phyloP scores from a whole-genome alignment of 2,329 filamentous ascomycete genomes.

The Fusarium sp. region DNA sequence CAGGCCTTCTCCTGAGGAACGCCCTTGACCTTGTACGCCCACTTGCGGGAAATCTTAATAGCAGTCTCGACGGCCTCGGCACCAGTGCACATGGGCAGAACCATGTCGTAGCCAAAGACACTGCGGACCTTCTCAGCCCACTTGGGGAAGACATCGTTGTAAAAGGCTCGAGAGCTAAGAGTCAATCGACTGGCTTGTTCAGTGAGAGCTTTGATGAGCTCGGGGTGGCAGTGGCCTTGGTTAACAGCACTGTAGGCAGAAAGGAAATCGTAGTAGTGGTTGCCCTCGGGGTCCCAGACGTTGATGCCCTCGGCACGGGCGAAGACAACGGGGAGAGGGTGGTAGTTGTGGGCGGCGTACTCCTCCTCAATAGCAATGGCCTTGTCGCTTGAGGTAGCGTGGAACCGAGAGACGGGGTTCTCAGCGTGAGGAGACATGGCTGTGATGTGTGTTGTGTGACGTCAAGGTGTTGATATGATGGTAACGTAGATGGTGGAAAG shows the following conservation, averaged over 20 bases:
- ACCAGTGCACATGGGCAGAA: slow-evolving; percentile 40
- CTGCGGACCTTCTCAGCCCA: slow-evolving; percentile 42
- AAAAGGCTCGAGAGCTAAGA: slow-evolving; percentile 40
- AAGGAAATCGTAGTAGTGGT: slow-evolving; percentile 96
- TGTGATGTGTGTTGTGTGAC: background rate
- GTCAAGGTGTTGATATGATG: slow-evolving; percentile 16
- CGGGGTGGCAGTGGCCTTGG: slow-evolving; percentile 70
- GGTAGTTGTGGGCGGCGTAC: slow-evolving; percentile 98
- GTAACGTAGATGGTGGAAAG: background rate
- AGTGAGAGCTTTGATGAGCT: slow-evolving; percentile 88
- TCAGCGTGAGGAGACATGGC: slow-evolving; percentile 72
- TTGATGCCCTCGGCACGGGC: slow-evolving; percentile 84
- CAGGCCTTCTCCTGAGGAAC: slow-evolving; percentile 39
- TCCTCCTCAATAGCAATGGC: slow-evolving; percentile 86
- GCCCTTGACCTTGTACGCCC: slow-evolving; percentile 42
- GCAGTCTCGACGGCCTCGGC: slow-evolving; percentile 41
- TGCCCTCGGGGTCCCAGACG: slow-evolving; percentile 97
- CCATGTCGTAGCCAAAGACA: slow-evolving; percentile 41
- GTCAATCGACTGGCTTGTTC: slow-evolving; percentile 86
- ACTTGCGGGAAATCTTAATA: slow-evolving; percentile 42
- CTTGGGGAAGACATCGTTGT: slow-evolving; percentile 42
- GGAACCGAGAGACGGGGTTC: slow-evolving; percentile 63
- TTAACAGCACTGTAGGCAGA: slow-evolving; percentile 76
- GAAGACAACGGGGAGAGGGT: slow-evolving; percentile 95
- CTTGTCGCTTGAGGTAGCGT: slow-evolving; percentile 80